phyloP scores from a whole-genome alignment of 345 rosid genomes.

The Salix purpurea region DNA sequence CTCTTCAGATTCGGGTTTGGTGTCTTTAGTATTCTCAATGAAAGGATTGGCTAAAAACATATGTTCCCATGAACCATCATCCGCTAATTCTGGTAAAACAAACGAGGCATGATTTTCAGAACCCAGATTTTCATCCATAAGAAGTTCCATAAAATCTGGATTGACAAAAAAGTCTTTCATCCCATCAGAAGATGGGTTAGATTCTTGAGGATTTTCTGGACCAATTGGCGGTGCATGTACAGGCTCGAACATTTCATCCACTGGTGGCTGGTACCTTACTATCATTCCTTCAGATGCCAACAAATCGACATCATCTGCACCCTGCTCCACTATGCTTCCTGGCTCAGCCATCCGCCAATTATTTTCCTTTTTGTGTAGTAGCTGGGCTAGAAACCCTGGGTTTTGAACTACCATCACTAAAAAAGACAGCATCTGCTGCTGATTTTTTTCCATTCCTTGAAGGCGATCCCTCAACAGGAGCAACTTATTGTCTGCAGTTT shows the following conservation, averaged over 20 bases:
- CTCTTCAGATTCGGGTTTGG: conserved; percentile 30
- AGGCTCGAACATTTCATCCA: conserved; percentile 37
- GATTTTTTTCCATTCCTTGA: conserved; percentile 90
- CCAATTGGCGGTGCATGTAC: conserved; percentile 14
- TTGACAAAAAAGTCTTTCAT: conserved; percentile 52
- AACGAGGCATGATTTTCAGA: conserved; percentile 48
- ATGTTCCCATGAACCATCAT: conserved; percentile 76
- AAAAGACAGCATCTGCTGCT: conserved; percentile 93
- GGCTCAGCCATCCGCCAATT: conserved; percentile 59
- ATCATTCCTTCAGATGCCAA: conserved; percentile 52
- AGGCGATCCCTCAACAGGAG: conserved; percentile 56
- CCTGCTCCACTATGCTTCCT: conserved; percentile 50
- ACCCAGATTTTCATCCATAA: conserved; percentile 51
- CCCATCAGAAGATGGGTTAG: conserved; percentile 34
- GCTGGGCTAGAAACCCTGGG: conserved; percentile 70
- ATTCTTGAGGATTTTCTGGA: conserved; percentile 24
- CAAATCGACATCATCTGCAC: conserved; percentile 37
- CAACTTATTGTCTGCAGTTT: conserved; percentile 61
- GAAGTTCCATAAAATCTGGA: conserved; percentile 59
- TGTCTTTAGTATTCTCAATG: conserved; percentile 27
- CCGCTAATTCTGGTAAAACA: conserved; percentile 57
- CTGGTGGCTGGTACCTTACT: conserved; percentile 62
- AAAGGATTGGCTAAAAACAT: conserved; percentile 52
- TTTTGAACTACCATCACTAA: conserved; percentile 85
- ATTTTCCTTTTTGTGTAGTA: conserved; percentile 71